Percentiles rank a stretch among this genome's conserved stretches.
These are phyloP conservation scores for Populus tremula DNA, from an alignment of 345 rosid genomes.

Conservation along the genomic window DNA sequence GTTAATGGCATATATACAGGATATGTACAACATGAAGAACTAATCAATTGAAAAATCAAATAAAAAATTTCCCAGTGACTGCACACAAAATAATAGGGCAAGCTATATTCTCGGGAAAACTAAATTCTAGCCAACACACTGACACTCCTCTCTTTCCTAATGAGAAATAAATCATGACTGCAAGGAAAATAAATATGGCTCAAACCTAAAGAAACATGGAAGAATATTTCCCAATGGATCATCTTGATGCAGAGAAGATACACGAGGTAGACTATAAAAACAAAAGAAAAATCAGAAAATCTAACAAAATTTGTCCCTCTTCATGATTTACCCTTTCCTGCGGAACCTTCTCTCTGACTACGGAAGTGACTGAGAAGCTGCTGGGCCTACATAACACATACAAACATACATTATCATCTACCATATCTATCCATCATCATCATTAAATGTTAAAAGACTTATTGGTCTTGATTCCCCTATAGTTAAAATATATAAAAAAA, in stretches of 20 bases:
- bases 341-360: conserved; percentile 68
- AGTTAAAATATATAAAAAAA: not conserved
- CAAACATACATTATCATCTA: conserved; percentile 18
- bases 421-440: not conserved
- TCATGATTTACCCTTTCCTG: conserved; percentile 57
- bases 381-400: conserved; percentile 61
- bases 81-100: conserved; percentile 22
- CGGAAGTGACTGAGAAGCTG: conserved; percentile 94
- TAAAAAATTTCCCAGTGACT: not conserved
- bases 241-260: conserved; percentile 6
- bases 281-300: conserved; percentile 1
- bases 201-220: conserved; percentile 14
- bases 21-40: conserved; percentile 31
- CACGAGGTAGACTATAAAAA: conserved; percentile 13
- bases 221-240: conserved; percentile 5
- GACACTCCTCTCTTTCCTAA: not conserved
- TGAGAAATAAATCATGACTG: conserved; percentile 14
- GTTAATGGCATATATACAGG: conserved; percentile 31
- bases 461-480: not conserved
- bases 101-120: conserved; percentile 16
- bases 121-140: not conserved
- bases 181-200: conserved; percentile 11
- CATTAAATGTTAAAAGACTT: not conserved
- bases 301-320: conserved; percentile 13
- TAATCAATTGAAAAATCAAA: conserved; percentile 13